A percentile compares a stretch with the other conserved stretches of the same genome.
Conservation (phyloP, 2,329 filamentous ascomycete species). For the Diaporthe aspalathi region DNA sequence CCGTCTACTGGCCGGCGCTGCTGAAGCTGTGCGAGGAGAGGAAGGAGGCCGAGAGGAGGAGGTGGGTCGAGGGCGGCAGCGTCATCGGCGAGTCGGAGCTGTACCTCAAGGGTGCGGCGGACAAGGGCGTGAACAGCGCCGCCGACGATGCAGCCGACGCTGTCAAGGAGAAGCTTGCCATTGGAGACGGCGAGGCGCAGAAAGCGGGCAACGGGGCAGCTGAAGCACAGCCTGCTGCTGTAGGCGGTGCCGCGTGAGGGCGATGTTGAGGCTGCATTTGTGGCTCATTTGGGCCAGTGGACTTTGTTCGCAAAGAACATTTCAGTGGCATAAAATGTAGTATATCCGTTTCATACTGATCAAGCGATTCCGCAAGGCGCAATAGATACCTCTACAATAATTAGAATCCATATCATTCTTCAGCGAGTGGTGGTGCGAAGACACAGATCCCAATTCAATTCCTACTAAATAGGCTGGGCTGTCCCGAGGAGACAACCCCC, state of each 20-base stretch:
- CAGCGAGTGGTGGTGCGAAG: background rate
- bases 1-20: conserved; percentile 88
- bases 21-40: conserved; percentile 76
- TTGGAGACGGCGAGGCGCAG: conserved; percentile 25
- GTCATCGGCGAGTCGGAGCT: conserved; percentile 87
- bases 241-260: conserved; percentile 17
- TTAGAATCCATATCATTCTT: background rate
- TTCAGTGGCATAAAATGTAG: background rate
- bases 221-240: conserved; percentile 12
- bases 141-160: conserved; percentile 32
- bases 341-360: background rate
- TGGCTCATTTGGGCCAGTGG: background rate
- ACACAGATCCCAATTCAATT: background rate
- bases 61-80: conserved; percentile 86
- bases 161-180: conserved; percentile 34
- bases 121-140: conserved; percentile 23
- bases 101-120: conserved; percentile 75
- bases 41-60: conserved; percentile 69
- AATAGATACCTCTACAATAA: conserved; percentile 23
- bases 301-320: background rate
- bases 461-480: background rate
- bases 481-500: background rate
- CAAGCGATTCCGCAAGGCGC: background rate
- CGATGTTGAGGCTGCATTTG: background rate
- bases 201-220: background rate